Evolutionary conservation across 371 early-diverging fungal genomes (phyloP), one percentile per base, ranked within the genome.

Genomic region (Mortierella sp.): DNA sequence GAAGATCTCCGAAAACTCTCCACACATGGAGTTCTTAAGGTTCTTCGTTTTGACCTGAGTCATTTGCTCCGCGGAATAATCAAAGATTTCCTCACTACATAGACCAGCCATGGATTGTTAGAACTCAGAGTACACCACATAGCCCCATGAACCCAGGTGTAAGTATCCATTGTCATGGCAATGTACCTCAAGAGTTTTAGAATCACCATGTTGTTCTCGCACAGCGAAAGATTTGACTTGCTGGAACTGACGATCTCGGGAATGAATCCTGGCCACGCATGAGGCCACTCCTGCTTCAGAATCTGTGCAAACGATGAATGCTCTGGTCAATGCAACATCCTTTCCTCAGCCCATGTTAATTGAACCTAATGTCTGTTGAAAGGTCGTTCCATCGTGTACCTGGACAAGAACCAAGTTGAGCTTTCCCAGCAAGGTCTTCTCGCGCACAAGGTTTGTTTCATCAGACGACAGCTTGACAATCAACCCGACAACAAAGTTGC

Each of bases 271-370:
- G 99, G 99, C 99, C 99, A 99, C 72, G 97, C 95, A 60, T 95
- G 92, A 17, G 99, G 99, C 99, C 99, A 99, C 78, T 99, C 99
- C 81, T 99, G 98, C 82, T 99, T 99, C 60, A 99, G 83, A 48
- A 99, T 96, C 93, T 97, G 82, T 28, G 67, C 67, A 50, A 57
- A 54, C 5, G 10, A 14, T 39, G 39, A 10, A 39, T 39, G 39
- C 7, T n/a, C n/a, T n/a, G n/a, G n/a, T n/a, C n/a, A n/a, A n/a
- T n/a, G n/a, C n/a, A n/a, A n/a, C n/a, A n/a, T n/a, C n/a, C n/a
- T n/a, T n/a, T n/a, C n/a, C n/a, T n/a, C n/a, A n/a, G n/a, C n/a
- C n/a, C n/a, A n/a, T n/a, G n/a, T n/a, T n/a, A n/a, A n/a, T n/a
- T n/a, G n/a, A n/a, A n/a, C n/a, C n/a, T n/a, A n/a, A n/a, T n/a